phyloP scores from a whole-genome alignment of 1,139 yeast species.

The Yamadazyma diospyri region DNA sequence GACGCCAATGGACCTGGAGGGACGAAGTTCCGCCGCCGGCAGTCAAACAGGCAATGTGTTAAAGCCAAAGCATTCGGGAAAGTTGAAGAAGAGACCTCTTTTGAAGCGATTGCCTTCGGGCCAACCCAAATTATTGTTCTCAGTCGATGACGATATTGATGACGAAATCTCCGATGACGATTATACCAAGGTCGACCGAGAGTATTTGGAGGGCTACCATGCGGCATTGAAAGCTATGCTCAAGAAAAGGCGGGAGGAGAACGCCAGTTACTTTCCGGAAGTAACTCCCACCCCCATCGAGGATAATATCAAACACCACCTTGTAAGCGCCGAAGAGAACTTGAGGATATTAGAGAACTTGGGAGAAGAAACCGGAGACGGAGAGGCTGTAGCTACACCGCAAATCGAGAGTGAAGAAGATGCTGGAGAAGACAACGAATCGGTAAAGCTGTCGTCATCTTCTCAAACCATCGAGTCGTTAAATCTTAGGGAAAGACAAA shows the following conservation, averaged over 20 bases:
- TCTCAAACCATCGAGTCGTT: conserved; percentile 69
- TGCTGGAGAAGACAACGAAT: conserved; percentile 18
- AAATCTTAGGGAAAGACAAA: conserved; percentile 90
- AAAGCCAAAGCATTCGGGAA: neutral
- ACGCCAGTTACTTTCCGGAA: conserved; percentile 14
- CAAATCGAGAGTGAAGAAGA: conserved; percentile 17
- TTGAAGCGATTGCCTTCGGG: conserved; percentile 23
- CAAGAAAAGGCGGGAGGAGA: conserved; percentile 18
- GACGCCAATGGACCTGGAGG: conserved; percentile 9
- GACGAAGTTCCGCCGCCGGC: no score
- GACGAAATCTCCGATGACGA: conserved; percentile 49
- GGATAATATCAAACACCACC: conserved; percentile 16
- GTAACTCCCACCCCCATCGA: conserved; percentile 12
- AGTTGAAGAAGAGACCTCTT: conserved; percentile 16
- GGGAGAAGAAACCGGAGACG: conserved; percentile 13
- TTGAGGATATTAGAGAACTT: conserved; percentile 17
- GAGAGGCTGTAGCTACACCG: conserved; percentile 14
- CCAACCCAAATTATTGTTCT: conserved; percentile 43
- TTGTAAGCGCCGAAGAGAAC: conserved; percentile 21
- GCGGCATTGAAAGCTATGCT: conserved; percentile 57
- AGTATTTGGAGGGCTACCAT: conserved; percentile 67
- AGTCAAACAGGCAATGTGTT: no score
- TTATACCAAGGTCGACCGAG: conserved; percentile 29
- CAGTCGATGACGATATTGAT: conserved; percentile 68
- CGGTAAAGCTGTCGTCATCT: conserved; percentile 36